Evolutionary conservation across 2,329 filamentous ascomycete species (phyloP).

Genomic region (Aspergillus vadensis): DNA sequence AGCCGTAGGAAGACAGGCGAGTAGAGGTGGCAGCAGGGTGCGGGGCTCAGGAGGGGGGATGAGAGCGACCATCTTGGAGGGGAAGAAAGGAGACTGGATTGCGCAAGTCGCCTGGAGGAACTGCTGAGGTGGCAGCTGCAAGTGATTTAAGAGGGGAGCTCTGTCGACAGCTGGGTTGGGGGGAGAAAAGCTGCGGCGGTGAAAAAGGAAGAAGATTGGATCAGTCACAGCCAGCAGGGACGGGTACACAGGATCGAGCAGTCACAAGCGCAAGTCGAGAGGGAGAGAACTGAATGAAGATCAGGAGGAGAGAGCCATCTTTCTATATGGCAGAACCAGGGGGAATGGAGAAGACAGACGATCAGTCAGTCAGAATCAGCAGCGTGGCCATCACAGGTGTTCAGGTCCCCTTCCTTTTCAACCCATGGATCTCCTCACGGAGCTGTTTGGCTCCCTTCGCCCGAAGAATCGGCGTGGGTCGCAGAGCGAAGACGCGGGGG

Average conservation of each 20-base stretch:
- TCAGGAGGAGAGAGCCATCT: neutral
- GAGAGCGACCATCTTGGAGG: slow-evolving; percentile 53
- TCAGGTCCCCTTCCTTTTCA: neutral
- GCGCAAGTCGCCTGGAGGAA: neutral
- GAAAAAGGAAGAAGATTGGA: neutral
- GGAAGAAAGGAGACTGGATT: neutral
- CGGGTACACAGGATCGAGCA: neutral
- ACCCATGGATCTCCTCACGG: neutral
- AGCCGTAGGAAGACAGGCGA: slow-evolving; percentile 64
- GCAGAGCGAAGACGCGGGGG: slow-evolving; percentile 8
- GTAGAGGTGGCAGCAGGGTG: slow-evolving; percentile 61
- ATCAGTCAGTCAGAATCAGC: neutral
- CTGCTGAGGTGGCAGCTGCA: neutral
- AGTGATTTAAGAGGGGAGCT: neutral
- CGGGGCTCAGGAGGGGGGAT: slow-evolving; percentile 59
- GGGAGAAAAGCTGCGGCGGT: neutral
- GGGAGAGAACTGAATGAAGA: neutral
- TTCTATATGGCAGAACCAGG: neutral
- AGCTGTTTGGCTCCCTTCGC: slow-evolving; percentile 18
- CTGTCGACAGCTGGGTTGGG: neutral
- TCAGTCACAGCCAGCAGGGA: neutral
- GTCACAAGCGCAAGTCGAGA: neutral
- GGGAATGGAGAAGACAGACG: neutral
- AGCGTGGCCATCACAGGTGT: neutral
- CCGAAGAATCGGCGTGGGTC: slow-evolving; percentile 17